Evolutionary conservation across 2,329 filamentous ascomycete genomes (phyloP), one percentile per base, ranked within the genome.

Genomic region (Verticillium nonalfalfae): DNA sequence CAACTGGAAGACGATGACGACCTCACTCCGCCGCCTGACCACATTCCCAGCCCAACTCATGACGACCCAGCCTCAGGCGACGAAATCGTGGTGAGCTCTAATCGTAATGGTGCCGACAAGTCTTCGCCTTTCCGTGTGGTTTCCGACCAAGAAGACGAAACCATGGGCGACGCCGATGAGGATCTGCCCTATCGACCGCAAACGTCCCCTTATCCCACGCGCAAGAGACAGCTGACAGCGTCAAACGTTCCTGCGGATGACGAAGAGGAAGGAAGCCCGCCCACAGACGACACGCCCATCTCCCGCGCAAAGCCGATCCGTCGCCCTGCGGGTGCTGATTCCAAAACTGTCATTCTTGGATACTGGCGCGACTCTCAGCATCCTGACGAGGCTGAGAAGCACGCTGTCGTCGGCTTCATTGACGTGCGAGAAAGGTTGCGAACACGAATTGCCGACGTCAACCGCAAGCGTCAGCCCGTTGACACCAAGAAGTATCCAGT

Each of bases 321-420:
- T 14, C 57, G 64, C 26, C 39, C 58, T 14, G 58, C 58, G 5
- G 58, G 69, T 13, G 72, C 75, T 26, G 84, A 83, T 64, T 34
- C 50, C 13, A 34, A 45, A 7, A 77, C 78, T 4, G 76, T 84
- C 5, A 69, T 80, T 5, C 74, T 88, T 7, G 85, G 85, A 1
- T 81, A 84, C 59, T 88, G 85, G 85, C 78, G 85, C 58, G 83
- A 86, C 57, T 87, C 85, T 0, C 73, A 74, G 3, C 79, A 83
- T 1, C 78, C 80, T 0, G 72, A 80, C 14, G 72, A 75, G 7
- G 72, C 73, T 2, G 77, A 79, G 14, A 86, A 85, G 68, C 85
- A 88, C 68, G 79, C 79, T 0, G 82, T 88, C 0, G 81, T 85
- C 57, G 85, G 85, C 5, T 88, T 87, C 63, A 87, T 88, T 57